Evolutionary conservation across 2,329 filamentous ascomycete species (phyloP).

Genomic region (Pseudogymnoascus sp.): DNA sequence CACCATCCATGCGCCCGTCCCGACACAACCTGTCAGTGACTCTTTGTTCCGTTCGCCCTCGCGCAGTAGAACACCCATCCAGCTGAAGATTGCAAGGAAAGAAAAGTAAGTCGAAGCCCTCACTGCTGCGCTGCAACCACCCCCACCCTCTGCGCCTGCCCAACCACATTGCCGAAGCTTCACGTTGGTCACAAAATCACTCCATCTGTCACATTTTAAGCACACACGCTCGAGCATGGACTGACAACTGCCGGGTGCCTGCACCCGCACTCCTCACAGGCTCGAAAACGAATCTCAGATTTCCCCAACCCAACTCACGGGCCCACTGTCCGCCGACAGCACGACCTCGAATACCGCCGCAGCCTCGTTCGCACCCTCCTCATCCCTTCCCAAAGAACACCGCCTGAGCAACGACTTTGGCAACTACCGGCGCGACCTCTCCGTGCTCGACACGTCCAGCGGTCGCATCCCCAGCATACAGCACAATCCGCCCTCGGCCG

Average conservation of each 20-base stretch:
- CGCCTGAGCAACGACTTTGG: constrained; percentile 45
- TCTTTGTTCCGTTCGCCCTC: constrained; percentile 26
- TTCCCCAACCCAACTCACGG: constrained; percentile 25
- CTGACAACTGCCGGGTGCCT: constrained; percentile 27
- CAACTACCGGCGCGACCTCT: constrained; percentile 66
- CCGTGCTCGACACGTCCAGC: constrained; percentile 57
- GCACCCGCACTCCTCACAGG: constrained; percentile 24
- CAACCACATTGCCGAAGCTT: constrained; percentile 18
- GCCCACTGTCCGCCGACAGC: constrained; percentile 19
- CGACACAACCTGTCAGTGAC: neutral
- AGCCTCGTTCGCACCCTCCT: constrained; percentile 25
- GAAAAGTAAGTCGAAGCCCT: constrained; percentile 34
- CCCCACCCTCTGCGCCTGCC: constrained; percentile 3
- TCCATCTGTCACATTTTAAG: neutral
- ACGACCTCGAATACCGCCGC: constrained; percentile 15
- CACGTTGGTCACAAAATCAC: constrained; percentile 18
- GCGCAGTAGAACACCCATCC: constrained; percentile 32
- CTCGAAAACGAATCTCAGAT: constrained; percentile 28
- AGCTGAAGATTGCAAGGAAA: constrained; percentile 50
- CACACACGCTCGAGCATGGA: neutral
- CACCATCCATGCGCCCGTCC: constrained; percentile 46
- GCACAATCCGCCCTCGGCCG: constrained; percentile 50
- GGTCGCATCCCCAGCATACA: constrained; percentile 52
- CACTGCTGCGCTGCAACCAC: constrained; percentile 32
- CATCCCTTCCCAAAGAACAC: constrained; percentile 29